Evolutionary conservation across 2,329 filamentous ascomycete species (phyloP), one percentile per base, ranked within the genome.

Genomic region (Diaporthe caulivora): DNA sequence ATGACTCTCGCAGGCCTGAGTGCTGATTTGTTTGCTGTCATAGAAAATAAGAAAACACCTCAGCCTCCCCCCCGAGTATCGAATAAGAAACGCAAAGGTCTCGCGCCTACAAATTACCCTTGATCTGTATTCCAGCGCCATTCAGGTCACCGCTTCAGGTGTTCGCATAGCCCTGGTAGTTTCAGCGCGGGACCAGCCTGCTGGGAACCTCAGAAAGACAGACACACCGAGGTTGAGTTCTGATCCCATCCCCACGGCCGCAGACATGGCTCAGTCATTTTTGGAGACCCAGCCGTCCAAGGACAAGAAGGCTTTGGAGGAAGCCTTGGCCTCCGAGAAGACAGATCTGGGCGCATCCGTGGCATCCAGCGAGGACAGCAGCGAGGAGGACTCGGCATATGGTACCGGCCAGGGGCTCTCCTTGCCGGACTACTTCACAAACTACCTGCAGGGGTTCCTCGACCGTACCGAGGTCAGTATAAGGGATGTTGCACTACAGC

Each of bases 81-180:
- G 90, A 75, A 86, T 98, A 17, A 89, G 90, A 69, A 92, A 91
- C 80, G 95, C 96, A 72, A 92, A 91, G 76, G 91, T 98, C 69
- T 85, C 93, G 3, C 87, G 93, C 9, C 89, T 98, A 31, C 93
- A 93, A 78, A 86, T 98, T 70, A 97, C 93, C 10, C 92, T 97
- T 80, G 94, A 98, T 82, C 92, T 98, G 77, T 95, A 95, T 82
- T 93, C 91, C 70, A 95, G 93, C 77, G 92, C 94, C 37, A 97
- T 98, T 80, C 87, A 90, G 40, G 90, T 96, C 78, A 94, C 98
- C 80, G 88, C 96, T 29, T 91, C 96, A 77, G 95, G 95, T 26
- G 90, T 98, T 75, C 90, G 95, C 76, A 88, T 97, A 42, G 89
- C 91, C 74, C 79, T 94, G 31, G 87, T 87, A 77, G 85, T 94